Conservation (phyloP, 1,284 basidiomycete genomes). For the Papiliotrema laurentii region DNA sequence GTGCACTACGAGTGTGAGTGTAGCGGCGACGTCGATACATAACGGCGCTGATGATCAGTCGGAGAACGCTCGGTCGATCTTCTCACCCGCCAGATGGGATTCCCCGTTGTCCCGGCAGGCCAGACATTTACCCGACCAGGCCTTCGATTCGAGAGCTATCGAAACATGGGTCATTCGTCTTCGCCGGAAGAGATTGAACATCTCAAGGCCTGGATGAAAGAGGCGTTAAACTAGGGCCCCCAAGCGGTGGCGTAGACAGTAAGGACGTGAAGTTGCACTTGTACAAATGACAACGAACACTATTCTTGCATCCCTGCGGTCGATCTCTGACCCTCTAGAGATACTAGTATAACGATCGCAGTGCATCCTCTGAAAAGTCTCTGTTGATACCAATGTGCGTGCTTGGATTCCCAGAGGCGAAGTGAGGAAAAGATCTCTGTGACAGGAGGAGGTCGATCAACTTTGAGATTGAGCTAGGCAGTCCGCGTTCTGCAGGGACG, state of each 20-base stretch:
- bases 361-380: not conserved
- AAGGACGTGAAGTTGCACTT: too few species aligned
- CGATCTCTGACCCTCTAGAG: too few species aligned
- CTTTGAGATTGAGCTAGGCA: too few species aligned
- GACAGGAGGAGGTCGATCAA: too few species aligned
- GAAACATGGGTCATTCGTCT: slow-evolving; percentile 59
- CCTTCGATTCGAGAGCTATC: slow-evolving; percentile 48
- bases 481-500: too few species aligned
- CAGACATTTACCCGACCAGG: slow-evolving; percentile 41
- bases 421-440: too few species aligned
- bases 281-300: too few species aligned
- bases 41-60: slow-evolving; percentile 21
- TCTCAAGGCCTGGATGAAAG: slow-evolving; percentile 46
- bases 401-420: too few species aligned
- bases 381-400: not conserved
- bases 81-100: slow-evolving; percentile 57
- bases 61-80: slow-evolving; percentile 56
- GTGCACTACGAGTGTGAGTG: slow-evolving; percentile 54
- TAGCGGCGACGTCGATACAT: not conserved
- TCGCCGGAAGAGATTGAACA: slow-evolving; percentile 61
- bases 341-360: too few species aligned
- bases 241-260: too few species aligned
- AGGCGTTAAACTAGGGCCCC: slow-evolving; percentile 26
- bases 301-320: too few species aligned
- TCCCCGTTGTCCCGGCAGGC: slow-evolving; percentile 40